These are phyloP conservation scores for Zymoseptoria brevis DNA, from an alignment of 2,329 filamentous ascomycete genomes.

Conservation along the genomic window DNA sequence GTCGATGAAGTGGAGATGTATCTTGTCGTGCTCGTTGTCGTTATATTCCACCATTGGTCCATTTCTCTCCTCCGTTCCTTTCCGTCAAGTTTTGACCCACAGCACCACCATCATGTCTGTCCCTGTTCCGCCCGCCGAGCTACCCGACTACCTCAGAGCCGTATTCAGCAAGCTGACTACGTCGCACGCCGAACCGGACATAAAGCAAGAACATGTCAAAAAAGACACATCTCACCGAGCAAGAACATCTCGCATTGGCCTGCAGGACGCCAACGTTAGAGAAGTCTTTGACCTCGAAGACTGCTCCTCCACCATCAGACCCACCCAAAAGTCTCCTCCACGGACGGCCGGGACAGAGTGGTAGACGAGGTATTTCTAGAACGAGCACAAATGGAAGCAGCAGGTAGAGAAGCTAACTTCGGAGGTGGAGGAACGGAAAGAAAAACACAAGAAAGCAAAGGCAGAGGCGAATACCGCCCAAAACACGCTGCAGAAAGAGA, in stretches of 20 bases:
- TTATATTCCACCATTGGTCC: not conserved
- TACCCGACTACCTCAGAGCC: not conserved
- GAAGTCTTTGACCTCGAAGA: not conserved
- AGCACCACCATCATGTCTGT: not conserved
- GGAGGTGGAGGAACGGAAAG: conserved; percentile 74
- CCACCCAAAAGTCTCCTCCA: too few species aligned
- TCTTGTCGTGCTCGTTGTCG: not conserved
- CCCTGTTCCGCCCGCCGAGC: not conserved
- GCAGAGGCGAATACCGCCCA: conserved; percentile 77
- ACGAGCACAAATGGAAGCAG: conserved; percentile 73
- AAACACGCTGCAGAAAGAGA: conserved; percentile 84
- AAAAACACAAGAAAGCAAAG: conserved; percentile 95
- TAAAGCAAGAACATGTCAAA: not conserved
- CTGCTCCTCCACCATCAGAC: not conserved
- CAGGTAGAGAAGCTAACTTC: conserved; percentile 61
- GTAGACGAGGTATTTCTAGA: too few species aligned
- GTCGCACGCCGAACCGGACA: not conserved
- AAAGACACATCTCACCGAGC: not conserved
- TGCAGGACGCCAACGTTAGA: not conserved
- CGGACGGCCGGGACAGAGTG: too few species aligned
- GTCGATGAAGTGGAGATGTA: not conserved
- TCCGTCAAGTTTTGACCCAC: not conserved
- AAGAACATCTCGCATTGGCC: not conserved
- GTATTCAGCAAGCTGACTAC: not conserved
- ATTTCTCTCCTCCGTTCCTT: not conserved